Evolutionary conservation across 2,329 filamentous ascomycete species (phyloP), one percentile per base, ranked within the genome.

Genomic region (Xylaria sp.): DNA sequence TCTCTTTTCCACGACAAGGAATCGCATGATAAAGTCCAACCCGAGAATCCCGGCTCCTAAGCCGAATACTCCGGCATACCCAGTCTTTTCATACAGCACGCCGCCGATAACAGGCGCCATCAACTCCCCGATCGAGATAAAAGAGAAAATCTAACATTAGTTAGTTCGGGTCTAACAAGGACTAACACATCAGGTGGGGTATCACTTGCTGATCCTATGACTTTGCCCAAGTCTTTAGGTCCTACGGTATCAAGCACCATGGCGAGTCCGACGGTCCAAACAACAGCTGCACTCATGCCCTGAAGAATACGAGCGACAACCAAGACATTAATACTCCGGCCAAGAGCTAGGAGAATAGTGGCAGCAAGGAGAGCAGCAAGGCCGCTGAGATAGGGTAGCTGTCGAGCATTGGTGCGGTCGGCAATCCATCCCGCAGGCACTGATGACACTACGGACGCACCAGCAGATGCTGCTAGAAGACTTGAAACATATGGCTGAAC

Each of bases 1-100:
- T 74, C 87, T 88, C 78, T 89, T 90, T 77, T 91, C 89, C n/a
- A 91, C 83, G 61, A 91, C 82, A 5, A 88, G 75, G 0, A 89
- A 73, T 13, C 90, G 84, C 83, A 91, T 85, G 25, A 87, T 64
- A 67, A 91, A 86, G 75, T 91, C 89, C 18, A 91, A 68, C 0
- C 74, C 82, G 1, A 91, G 75, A 9, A 91, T 76, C 0, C 80
- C 84, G 57, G 88, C 82, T 0, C 84, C 85, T 27, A 90, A 78
- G 0, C 83, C 84, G 75, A 90, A 90, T 0, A 91, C 88, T 0
- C 87, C 88, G 13, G 78, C 75, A 73, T 87, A 87, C 2, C 89
- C 89, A 0, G 84, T 83, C 72, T 86, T 86, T 32, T 86, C 81
- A 74, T 91, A 91, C 0, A 91, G 76, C 0, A 89, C 74, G 0